phyloP scores from a whole-genome alignment of 495 filamentous ascomycete species.

The Neurospora pannonica region DNA sequence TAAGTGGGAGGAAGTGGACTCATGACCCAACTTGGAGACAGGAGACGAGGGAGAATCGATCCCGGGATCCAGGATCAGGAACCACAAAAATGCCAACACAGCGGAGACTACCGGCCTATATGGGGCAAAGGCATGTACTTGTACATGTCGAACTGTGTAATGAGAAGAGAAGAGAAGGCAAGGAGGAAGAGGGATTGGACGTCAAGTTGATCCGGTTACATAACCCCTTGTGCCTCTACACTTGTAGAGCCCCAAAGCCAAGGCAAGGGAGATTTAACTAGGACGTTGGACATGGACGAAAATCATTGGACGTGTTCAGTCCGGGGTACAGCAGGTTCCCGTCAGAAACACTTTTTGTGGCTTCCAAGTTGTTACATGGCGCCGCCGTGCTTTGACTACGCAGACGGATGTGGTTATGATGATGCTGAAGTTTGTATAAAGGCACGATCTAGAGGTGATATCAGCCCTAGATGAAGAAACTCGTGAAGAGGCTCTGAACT shows the following conservation, averaged over 20 bases:
- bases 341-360: not conserved
- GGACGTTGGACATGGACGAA: not conserved
- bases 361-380: not conserved
- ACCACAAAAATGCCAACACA: not conserved
- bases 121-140: not conserved
- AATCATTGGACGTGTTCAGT: not conserved
- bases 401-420: not conserved
- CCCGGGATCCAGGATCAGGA: not conserved
- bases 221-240: not conserved
- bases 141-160: not conserved
- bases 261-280: not conserved
- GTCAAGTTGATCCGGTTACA: not conserved
- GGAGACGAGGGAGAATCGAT: not conserved
- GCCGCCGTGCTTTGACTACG: not conserved
- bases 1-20: conserved; percentile 5
- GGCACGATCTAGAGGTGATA: not conserved
- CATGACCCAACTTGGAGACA: conserved; percentile 6
- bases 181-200: not conserved
- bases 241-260: not conserved
- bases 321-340: not conserved
- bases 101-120: not conserved
- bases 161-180: not conserved
- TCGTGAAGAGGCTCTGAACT: not conserved
- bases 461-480: not conserved
- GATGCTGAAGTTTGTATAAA: not conserved